Base-by-base conservation (phyloP, 768 basidiomycete species). In the Naganishia kalamii region DNA sequence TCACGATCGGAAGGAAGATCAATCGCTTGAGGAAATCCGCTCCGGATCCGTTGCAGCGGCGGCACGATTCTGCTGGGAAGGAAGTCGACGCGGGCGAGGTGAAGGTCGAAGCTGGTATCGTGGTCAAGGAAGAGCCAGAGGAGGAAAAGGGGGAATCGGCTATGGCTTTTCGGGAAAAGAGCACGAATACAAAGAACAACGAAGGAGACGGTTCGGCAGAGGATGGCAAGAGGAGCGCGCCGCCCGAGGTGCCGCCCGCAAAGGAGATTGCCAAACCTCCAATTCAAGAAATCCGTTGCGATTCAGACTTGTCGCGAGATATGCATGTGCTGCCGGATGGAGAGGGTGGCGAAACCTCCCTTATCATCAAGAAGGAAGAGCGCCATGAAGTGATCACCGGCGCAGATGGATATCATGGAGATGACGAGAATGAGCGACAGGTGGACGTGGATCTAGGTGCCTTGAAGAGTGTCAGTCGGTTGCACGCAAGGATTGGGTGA, bases 381-480 rank as follows among this genome's bases (percentile, higher is more conserved):
- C 35, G 19, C 40, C 33, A 17, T 23, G 62, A 70, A 17, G 37
- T 27, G 27, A 68, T 65, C 33, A 49, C 62, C 3, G 62, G 67
- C 37, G 70, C 63, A 19, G 59, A 68, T 10, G 61, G 70, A 17
- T 72, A 59, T 13, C 46, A 37, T 10, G 2, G 37, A 21, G 44
- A 50, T 13, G 48, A 60, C 19, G 33, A 52, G 47, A 60, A 60
- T 21, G 66, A 67, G 50, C 41, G 33, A 44, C 74, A 75, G 32
- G 78, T 80, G 57, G 81, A 83, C 63, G 80, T 83, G 33, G 96
- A 99, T 80, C 86, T 99, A 10, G 96, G 96, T 8, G 88, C 91
- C 4, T 84, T 97, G 51, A 97, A 97, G 85, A 93, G 90, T 68
- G 92, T 99, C 60, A 97, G 93, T n/a, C 85, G 96, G 25, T 82